Evolutionary conservation across 768 basidiomycete species (phyloP).

Genomic region (Pisolithus orientalis): DNA sequence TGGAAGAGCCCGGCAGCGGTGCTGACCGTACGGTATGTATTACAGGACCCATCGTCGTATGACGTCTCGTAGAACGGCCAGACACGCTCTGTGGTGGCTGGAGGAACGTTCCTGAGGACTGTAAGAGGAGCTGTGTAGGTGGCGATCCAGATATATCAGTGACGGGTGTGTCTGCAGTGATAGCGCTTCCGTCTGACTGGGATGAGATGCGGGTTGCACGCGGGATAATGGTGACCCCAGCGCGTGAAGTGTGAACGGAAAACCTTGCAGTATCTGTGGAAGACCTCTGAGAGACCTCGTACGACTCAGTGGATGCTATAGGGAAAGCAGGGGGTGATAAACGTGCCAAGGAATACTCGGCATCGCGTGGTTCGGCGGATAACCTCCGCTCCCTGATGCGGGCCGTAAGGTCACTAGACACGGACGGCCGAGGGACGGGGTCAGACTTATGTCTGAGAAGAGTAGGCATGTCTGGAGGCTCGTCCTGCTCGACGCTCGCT

Average conservation of each 20-base stretch:
- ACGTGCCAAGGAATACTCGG: slow-evolving; percentile 10
- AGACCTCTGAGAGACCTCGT: slow-evolving; percentile 37
- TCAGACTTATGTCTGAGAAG: slow-evolving; percentile 20
- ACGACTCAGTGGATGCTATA: slow-evolving; percentile 6
- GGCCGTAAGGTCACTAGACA: slow-evolving; percentile 29
- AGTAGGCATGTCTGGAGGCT: slow-evolving; percentile 24
- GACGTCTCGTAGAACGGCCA: slow-evolving; percentile 49
- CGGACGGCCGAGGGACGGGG: slow-evolving; percentile 16
- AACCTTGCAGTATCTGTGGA: slow-evolving; percentile 44
- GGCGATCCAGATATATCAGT: slow-evolving; percentile 19
- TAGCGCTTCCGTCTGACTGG: slow-evolving; percentile 7
- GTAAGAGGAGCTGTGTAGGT: slow-evolving; percentile 21
- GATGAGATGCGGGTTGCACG: slow-evolving; percentile 12
- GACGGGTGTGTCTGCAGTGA: slow-evolving; percentile 13
- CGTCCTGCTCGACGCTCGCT: slow-evolving; percentile 31
- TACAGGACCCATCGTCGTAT: slow-evolving; percentile 57
- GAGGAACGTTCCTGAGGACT: slow-evolving; percentile 41
- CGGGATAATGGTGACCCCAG: slow-evolving; percentile 10
- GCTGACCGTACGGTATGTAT: slow-evolving; percentile 25
- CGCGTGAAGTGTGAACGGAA: slow-evolving; percentile 22
- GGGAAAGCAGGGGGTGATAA: slow-evolving; percentile 17
- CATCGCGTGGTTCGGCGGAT: slow-evolving; percentile 27
- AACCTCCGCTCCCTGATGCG: slow-evolving; percentile 17
- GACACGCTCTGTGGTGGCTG: slow-evolving; percentile 39
- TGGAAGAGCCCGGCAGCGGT: slow-evolving; percentile 29